Evolutionary conservation across 768 basidiomycete species (phyloP), one percentile per base, ranked within the genome.

Genomic region (Trametopsis cervina): DNA sequence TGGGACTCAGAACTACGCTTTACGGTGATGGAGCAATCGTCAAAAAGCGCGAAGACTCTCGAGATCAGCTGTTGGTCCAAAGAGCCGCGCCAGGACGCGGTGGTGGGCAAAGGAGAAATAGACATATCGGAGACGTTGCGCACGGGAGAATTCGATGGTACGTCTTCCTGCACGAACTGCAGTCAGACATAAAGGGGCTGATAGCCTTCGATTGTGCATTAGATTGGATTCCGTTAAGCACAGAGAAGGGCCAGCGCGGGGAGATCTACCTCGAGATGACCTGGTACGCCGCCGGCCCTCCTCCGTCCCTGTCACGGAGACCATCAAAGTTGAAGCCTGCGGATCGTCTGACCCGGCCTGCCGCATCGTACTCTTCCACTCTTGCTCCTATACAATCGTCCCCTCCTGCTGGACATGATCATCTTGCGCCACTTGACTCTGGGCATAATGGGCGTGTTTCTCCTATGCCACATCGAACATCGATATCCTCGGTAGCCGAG

Each of bases 191-290:
- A 4, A 4, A 7, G 23, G 2, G 11, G 20, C 10, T 18, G 21
- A 15, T 25, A n/a, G n/a, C 27, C 23, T 5, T 12, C 15, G 3
- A 2, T 2, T 7, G 33, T 17, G 10, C 17, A 21, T 13, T 58
- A 88, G 86, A 86, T 56, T 89, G 86, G 86, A 73, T 87, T 13
- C 63, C 68, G 38, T 70, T 89, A 38, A 66, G 72, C 47, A 66
- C 74, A 40, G 81, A 80, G 2, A 55, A 55, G 5, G 75, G 79
- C 6, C 71, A 80, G 44, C 80, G 88, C 20, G 94, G 94, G 4
- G 89, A 96, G 46, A 54, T 95, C 9, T 96, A 89, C 61, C 74
- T 96, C 13, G 94, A 97, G 64, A 85, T 96, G 80, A 97, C 94
- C 1, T 97, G 82, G 69, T 97, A 80, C 65, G 77, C 90, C 2